phyloP scores from a whole-genome alignment of 306 rosid genomes.

The Cucurbita maxima region DNA sequence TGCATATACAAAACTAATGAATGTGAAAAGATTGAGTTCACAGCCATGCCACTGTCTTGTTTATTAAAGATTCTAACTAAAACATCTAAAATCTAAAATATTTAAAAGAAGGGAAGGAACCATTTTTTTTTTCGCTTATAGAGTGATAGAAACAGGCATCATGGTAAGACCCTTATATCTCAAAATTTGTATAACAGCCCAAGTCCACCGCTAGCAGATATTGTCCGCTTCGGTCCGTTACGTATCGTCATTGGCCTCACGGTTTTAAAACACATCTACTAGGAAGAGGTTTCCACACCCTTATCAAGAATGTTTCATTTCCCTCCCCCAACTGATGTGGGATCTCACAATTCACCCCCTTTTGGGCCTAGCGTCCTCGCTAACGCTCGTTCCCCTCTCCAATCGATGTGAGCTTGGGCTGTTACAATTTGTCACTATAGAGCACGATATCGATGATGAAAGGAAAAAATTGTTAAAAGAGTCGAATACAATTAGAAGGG shows the following conservation, averaged over 20 bases:
- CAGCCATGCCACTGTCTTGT: neutral
- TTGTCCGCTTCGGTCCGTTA: too few relatives aligned
- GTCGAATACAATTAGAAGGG: neutral
- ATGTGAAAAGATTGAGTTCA: neutral
- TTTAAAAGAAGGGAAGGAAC: neutral
- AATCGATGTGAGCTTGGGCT: too few relatives aligned
- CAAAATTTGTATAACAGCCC: too few relatives aligned
- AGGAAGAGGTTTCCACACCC: too few relatives aligned
- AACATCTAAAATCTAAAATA: neutral
- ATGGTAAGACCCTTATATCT: neutral
- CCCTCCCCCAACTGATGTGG: too few relatives aligned
- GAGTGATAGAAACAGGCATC: neutral
- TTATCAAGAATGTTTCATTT: too few relatives aligned
- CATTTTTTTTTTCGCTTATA: neutral
- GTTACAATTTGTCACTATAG: neutral
- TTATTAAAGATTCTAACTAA: neutral
- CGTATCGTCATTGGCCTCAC: too few relatives aligned
- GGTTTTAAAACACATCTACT: too few relatives aligned
- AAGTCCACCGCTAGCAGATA: too few relatives aligned
- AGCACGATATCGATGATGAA: neutral
- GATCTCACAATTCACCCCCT: too few relatives aligned
- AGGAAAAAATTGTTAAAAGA: neutral
- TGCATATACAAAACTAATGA: slow-evolving; percentile 29
- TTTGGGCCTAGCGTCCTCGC: too few relatives aligned
- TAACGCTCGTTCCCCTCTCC: too few relatives aligned